Conservation (phyloP, 805 yeast genomes). For the Barnettozyma siamensis region DNA sequence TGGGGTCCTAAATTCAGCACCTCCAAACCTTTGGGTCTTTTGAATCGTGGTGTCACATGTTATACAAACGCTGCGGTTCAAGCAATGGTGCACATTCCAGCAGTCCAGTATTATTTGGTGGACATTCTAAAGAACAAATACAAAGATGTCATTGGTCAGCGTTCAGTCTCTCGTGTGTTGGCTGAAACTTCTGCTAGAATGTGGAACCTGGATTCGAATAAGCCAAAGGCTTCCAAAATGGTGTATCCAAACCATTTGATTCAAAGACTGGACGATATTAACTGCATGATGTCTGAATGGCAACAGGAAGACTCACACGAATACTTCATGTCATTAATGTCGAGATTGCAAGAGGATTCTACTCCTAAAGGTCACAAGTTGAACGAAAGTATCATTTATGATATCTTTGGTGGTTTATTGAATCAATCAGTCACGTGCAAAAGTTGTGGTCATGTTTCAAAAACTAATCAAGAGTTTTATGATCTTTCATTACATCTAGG, state of each 20-base stretch:
- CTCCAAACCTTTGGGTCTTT: slow-evolving; percentile 58
- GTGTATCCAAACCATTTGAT: slow-evolving; percentile 75
- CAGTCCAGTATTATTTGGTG: slow-evolving; percentile 74
- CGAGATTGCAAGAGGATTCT: slow-evolving; percentile 84
- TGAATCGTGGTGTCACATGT: slow-evolving; percentile 93
- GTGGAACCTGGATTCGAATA: slow-evolving; percentile 53
- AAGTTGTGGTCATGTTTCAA: slow-evolving; percentile 74
- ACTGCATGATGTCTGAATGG: slow-evolving; percentile 96
- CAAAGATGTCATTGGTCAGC: slow-evolving; percentile 37
- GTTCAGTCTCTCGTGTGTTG: slow-evolving; percentile 58
- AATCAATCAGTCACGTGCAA: slow-evolving; percentile 82
- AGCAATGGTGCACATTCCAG: slow-evolving; percentile 85
- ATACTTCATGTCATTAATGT: slow-evolving; percentile 86
- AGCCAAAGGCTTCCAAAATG: slow-evolving; percentile 32
- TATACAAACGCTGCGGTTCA: slow-evolving; percentile 95
- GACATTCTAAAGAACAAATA: slow-evolving; percentile 56
- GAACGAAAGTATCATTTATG: slow-evolving; percentile 77
- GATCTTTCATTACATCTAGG: slow-evolving; percentile 78
- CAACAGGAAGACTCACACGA: slow-evolving; percentile 98
- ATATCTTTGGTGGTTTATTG: slow-evolving; percentile 88
- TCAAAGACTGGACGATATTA: slow-evolving; percentile 69
- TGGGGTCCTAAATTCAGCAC: slow-evolving; percentile 53
- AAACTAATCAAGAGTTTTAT: slow-evolving; percentile 89
- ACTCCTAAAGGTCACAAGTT: slow-evolving; percentile 87
- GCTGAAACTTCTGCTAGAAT: slow-evolving; percentile 65